Evolutionary conservation across 768 basidiomycete genomes (phyloP).

Genomic region (Hygrophorus russula): DNA sequence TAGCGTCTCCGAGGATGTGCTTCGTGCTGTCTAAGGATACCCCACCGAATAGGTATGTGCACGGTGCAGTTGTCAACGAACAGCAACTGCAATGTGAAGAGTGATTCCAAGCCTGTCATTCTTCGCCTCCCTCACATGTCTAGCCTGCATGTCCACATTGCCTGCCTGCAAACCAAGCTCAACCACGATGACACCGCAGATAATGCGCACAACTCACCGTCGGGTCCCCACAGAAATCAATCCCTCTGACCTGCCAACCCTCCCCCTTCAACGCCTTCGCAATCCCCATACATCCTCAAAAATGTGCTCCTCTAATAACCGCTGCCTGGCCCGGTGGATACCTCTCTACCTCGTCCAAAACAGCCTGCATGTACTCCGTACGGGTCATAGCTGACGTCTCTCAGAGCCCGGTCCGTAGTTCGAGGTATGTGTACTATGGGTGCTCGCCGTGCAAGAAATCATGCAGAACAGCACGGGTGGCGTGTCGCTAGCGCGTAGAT

Average conservation of each 20-base stretch:
- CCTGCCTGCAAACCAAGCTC: constrained; percentile 28
- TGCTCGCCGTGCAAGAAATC: constrained; percentile 41
- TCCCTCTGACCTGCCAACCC: constrained; percentile 58
- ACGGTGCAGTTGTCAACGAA: background rate
- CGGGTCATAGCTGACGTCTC: constrained; percentile 46
- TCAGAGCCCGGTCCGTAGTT: constrained; percentile 76
- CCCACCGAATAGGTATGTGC: too few species aligned
- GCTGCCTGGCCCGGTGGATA: constrained; percentile 41
- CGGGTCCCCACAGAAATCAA: constrained; percentile 79
- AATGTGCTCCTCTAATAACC: constrained; percentile 39
- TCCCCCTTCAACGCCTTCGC: constrained; percentile 42
- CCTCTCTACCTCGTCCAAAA: constrained; percentile 53
- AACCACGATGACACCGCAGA: background rate
- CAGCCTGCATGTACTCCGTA: constrained; percentile 48
- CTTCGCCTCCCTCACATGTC: constrained; percentile 42
- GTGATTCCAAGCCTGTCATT: constrained; percentile 60
- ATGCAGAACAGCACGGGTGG: constrained; percentile 53
- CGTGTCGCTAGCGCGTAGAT: constrained; percentile 67
- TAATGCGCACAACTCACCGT: constrained; percentile 13
- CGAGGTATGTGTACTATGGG: constrained; percentile 61
- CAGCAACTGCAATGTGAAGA: constrained; percentile 54
- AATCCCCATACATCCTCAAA: constrained; percentile 46
- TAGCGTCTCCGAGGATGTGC: constrained; percentile 46
- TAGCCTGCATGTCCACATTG: constrained; percentile 34
- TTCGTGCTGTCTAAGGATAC: constrained; percentile 12